These are phyloP conservation scores for Miscanthus sacchariflorus DNA, from an alignment of 202 grass and related monocot genomes.

Conservation along the genomic window DNA sequence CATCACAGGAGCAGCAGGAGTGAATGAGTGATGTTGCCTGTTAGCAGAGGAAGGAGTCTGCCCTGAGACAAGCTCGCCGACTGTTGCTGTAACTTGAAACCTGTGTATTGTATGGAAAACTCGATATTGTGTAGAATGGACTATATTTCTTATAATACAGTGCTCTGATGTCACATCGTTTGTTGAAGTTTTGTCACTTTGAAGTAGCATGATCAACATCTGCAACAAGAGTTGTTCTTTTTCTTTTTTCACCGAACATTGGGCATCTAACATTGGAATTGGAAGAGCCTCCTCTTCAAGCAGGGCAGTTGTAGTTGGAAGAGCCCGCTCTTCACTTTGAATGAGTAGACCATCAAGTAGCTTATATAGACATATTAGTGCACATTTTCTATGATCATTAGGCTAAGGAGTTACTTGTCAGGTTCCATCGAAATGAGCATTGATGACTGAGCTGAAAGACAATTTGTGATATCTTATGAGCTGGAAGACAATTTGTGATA, in stretches of 20 bases:
- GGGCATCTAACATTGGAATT: neutral
- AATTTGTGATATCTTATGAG: too few relatives aligned
- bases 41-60: neutral
- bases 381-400: too few relatives aligned
- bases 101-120: slow-evolving; percentile 29
- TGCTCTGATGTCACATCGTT: neutral
- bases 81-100: neutral
- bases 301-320: too few relatives aligned
- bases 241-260: neutral
- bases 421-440: too few relatives aligned
- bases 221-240: too few relatives aligned
- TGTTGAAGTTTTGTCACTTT: neutral
- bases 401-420: too few relatives aligned
- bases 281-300: neutral
- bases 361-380: too few relatives aligned
- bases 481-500: too few relatives aligned
- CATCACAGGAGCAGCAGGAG: slow-evolving; percentile 63
- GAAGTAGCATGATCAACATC: neutral
- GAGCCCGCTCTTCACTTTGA: too few relatives aligned
- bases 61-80: slow-evolving; percentile 1
- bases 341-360: too few relatives aligned
- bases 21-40: slow-evolving; percentile 35
- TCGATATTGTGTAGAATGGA: neutral
- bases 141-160: neutral
- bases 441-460: too few relatives aligned